Evolutionary conservation across 495 filamentous ascomycete species (phyloP).

Genomic region (Talaromyces proteolyticus): DNA sequence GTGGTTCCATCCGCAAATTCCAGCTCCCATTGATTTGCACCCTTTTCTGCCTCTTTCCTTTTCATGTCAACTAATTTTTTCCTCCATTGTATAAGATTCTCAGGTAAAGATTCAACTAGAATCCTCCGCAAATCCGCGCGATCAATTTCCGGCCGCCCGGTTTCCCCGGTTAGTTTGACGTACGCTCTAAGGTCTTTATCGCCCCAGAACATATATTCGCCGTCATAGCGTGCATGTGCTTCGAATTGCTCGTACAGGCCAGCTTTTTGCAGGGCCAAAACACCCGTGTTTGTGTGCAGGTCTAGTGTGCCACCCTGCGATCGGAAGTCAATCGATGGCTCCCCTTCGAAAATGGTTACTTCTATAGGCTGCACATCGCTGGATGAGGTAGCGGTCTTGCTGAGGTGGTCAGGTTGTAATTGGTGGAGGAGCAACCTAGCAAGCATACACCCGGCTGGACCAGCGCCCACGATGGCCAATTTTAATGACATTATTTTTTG

Average conservation of each 20-base stretch:
- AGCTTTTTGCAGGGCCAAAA: conserved; percentile 42
- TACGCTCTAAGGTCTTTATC: conserved; percentile 16
- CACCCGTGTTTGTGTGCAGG: conserved; percentile 45
- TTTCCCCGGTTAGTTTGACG: not conserved
- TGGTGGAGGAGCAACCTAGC: not conserved
- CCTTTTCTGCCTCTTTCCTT: too few relatives aligned
- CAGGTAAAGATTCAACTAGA: conserved; percentile 18
- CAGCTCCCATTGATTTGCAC: too few relatives aligned
- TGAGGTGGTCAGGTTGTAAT: not conserved
- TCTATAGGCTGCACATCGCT: too few relatives aligned
- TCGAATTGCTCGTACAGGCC: conserved; percentile 44
- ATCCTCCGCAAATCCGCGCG: conserved; percentile 16
- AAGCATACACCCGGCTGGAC: not conserved
- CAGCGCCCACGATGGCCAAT: not conserved
- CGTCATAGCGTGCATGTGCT: conserved; percentile 37
- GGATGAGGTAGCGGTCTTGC: too few relatives aligned
- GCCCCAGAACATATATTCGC: conserved; percentile 21
- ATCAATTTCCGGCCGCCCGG: conserved; percentile 24
- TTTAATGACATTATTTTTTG: not conserved
- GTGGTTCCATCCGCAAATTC: conserved; percentile 13
- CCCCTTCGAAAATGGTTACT: conserved; percentile 45
- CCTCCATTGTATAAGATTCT: conserved; percentile 12
- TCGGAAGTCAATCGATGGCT: conserved; percentile 30
- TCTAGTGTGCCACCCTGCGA: conserved; percentile 52
- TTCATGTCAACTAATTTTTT: too few relatives aligned